These are phyloP conservation scores for Magnolia sinica DNA, from an alignment of 164 flowering plant genomes.

Conservation along the genomic window DNA sequence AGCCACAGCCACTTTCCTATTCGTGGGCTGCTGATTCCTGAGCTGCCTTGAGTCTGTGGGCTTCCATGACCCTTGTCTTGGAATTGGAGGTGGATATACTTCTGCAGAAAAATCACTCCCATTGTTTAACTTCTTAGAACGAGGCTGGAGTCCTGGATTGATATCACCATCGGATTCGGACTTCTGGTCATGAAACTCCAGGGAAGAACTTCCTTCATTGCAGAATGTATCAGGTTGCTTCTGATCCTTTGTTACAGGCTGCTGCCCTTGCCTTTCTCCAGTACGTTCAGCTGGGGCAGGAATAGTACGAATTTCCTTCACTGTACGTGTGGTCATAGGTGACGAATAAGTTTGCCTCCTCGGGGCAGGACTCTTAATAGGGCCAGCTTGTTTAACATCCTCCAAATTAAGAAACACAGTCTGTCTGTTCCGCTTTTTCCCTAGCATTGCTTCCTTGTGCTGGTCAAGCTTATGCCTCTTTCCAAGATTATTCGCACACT, in stretches of 20 bases:
- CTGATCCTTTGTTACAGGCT: constrained; percentile 41
- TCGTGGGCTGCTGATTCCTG: constrained; percentile 39
- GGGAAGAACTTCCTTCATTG: constrained; percentile 41
- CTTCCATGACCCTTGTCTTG: constrained; percentile 78
- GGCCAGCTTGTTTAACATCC: constrained; percentile 87
- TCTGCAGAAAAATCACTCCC: constrained; percentile 48
- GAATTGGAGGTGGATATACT: constrained; percentile 32
- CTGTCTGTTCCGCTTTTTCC: constrained; percentile 84
- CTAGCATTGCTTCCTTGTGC: constrained; percentile 83
- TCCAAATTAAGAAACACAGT: constrained; percentile 86
- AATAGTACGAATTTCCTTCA: constrained; percentile 52
- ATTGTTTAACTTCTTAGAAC: constrained; percentile 51
- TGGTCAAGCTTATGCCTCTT: constrained; percentile 76
- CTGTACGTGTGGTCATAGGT: constrained; percentile 49
- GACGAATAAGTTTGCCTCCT: constrained; percentile 59
- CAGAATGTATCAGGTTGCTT: constrained; percentile 48
- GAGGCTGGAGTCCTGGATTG: constrained; percentile 40
- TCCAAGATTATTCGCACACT: constrained; percentile 55
- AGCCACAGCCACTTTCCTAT: constrained; percentile 38
- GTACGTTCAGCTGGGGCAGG: constrained; percentile 44
- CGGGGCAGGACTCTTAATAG: constrained; percentile 71
- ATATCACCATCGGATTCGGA: constrained; percentile 65
- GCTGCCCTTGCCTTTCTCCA: constrained; percentile 61
- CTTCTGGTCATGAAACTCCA: constrained; percentile 54
- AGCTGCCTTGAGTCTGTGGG: constrained; percentile 47